Percentiles rank a stretch among this genome's conserved stretches.
These are phyloP conservation scores for Carex sylvatica DNA, from an alignment of 202 grass and related monocot genomes.

Conservation along the genomic window DNA sequence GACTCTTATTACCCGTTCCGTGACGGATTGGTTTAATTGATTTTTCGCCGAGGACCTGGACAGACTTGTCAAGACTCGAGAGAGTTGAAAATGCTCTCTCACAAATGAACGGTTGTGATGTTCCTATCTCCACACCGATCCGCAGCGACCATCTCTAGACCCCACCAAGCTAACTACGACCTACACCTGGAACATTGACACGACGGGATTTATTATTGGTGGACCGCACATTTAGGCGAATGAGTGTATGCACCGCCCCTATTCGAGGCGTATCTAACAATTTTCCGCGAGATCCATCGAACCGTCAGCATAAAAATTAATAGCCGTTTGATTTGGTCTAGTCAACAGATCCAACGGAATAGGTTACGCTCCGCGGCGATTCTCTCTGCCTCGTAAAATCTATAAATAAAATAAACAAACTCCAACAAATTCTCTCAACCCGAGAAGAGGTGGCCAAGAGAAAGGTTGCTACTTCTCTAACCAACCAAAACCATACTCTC, in stretches of 20 bases:
- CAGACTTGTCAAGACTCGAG: not conserved
- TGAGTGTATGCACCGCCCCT: not conserved
- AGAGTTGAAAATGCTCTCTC: not conserved
- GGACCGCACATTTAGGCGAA: not conserved
- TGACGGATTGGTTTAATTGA: not conserved
- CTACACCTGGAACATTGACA: not conserved
- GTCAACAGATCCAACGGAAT: conserved; percentile 13
- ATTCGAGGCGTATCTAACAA: not conserved
- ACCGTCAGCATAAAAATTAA: not conserved
- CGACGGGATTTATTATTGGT: not conserved
- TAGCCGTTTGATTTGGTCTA: not conserved
- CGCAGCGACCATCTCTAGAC: not conserved
- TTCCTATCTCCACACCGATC: not conserved
- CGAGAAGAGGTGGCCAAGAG: not conserved
- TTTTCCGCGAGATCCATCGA: not conserved
- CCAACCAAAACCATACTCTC: not conserved
- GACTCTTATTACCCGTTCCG: not conserved
- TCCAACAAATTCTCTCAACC: conserved; percentile 10
- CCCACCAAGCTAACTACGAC: not conserved
- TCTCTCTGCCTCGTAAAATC: conserved; percentile 11
- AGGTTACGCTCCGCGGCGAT: conserved; percentile 1
- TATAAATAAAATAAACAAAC: conserved; percentile 8
- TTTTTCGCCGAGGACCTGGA: not conserved
- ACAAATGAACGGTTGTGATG: conserved; percentile 15
- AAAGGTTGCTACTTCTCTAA: not conserved